A percentile compares a stretch with the other conserved stretches of the same genome.
These are phyloP conservation scores for Colletotrichum orchidophilum DNA, from an alignment of 2,329 filamentous ascomycete species.

Conservation along the genomic window DNA sequence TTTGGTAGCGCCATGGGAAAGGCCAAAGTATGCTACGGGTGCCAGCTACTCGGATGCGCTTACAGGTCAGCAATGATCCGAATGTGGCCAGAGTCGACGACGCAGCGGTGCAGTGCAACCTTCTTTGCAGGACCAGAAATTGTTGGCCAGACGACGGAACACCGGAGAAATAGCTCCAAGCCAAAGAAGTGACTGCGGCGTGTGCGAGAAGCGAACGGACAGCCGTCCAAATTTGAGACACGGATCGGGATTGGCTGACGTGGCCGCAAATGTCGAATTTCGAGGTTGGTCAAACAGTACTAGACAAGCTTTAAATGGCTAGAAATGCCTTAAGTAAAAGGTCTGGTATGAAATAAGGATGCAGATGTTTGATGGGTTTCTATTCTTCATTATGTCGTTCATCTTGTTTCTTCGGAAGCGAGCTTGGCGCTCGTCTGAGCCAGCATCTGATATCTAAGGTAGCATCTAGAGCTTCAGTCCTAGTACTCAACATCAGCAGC, in stretches of 20 bases:
- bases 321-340: background rate
- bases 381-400: constrained; percentile 3
- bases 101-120: background rate
- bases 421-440: constrained; percentile 4
- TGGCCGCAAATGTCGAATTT: background rate
- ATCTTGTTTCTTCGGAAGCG: background rate
- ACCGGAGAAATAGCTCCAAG: background rate
- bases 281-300: background rate
- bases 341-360: background rate
- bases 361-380: background rate
- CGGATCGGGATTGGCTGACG: background rate
- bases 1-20: background rate
- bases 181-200: background rate
- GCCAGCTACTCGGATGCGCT: constrained; percentile 1
- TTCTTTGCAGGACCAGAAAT: background rate
- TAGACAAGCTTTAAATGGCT: background rate
- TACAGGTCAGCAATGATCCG: background rate
- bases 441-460: background rate
- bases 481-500: constrained; percentile 23
- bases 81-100: background rate
- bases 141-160: background rate
- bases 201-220: background rate
- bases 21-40: background rate
- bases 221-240: background rate
- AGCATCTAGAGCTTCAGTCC: constrained; percentile 8